Evolutionary conservation across 2,329 filamentous ascomycete genomes (phyloP).

Genomic region (Colletotrichum tofieldiae): DNA sequence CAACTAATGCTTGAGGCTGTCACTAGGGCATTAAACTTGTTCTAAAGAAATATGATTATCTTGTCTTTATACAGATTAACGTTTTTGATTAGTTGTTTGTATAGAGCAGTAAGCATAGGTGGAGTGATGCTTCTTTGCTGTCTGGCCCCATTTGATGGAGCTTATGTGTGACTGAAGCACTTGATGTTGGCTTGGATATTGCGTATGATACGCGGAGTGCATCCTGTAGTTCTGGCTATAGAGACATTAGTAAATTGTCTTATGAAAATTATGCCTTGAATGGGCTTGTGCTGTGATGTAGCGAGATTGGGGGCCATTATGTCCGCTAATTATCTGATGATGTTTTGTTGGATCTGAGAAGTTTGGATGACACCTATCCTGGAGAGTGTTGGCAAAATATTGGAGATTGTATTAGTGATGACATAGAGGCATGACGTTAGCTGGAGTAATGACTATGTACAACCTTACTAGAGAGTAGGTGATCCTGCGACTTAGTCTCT

Average conservation of each 20-base stretch:
- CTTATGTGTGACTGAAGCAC: too few relatives aligned
- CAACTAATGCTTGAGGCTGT: conserved; percentile 20
- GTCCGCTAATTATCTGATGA: background rate
- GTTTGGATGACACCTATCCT: too few relatives aligned
- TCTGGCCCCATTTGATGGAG: too few relatives aligned
- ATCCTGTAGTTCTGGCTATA: background rate
- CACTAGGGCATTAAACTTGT: conserved; percentile 40
- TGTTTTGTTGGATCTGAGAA: too few relatives aligned
- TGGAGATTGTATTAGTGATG: too few relatives aligned
- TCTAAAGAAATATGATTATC: conserved; percentile 44
- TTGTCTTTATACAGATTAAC: conserved; percentile 44
- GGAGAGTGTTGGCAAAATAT: too few relatives aligned
- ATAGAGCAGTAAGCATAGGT: background rate
- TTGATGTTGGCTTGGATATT: background rate
- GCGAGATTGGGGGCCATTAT: background rate
- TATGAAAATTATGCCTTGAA: background rate
- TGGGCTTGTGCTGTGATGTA: background rate
- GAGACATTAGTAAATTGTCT: background rate
- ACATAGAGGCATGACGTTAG: too few relatives aligned
- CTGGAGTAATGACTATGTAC: too few relatives aligned
- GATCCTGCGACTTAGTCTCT: too few relatives aligned
- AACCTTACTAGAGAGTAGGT: too few relatives aligned
- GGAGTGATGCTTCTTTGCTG: background rate
- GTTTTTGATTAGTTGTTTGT: conserved; percentile 13
- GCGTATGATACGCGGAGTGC: background rate